Evolutionary conservation across 495 filamentous ascomycete genomes (phyloP), one percentile per base, ranked within the genome.

Genomic region (Gamarada debralockiae): DNA sequence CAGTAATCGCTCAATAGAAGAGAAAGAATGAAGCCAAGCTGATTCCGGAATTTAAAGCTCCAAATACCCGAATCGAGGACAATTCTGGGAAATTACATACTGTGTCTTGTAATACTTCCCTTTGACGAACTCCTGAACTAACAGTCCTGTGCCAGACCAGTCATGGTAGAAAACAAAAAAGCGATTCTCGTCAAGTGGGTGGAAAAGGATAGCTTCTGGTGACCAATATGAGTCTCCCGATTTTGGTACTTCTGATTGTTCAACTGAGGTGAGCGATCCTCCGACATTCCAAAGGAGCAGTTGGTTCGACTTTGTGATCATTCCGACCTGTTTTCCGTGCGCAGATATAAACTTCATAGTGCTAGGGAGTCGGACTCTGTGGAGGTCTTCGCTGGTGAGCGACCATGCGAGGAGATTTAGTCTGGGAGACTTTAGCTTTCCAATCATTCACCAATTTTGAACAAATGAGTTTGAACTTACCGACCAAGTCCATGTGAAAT

Each of bases 211-310:
- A 5, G 27, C 27, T 10, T 5, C 27, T 10, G 27, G 27, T 5
- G 10, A 5, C 27, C 27, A 29, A n/a, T n/a, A n/a, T n/a, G n/a
- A n/a, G n/a, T n/a, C n/a, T n/a, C n/a, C n/a, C n/a, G n/a, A n/a
- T n/a, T n/a, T n/a, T n/a, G 15, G 8, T 25, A 50, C 20, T 29
- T 20, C 18, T 20, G 46, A 12, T 22, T 22, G 27, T 14, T 44
- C 50, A 15, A 45, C 8, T 13, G 38, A 37, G 2, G 1, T 39
- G 20, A 59, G 38, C 12, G 38, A 8, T 17, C 53, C 51, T 24
- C 56, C 60, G 25, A 63, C 43, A 14, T 31, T 43, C 56, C 60
- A 63, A 12, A 59, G 47, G 1, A 55, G 18, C 22, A 58, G 34
- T 21, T 56, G 41, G n/a, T 39, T 29, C n/a, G 38, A 13, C 1